Evolutionary conservation across 768 basidiomycete genomes (phyloP), one percentile per base, ranked within the genome.

Genomic region (Imleria badia): DNA sequence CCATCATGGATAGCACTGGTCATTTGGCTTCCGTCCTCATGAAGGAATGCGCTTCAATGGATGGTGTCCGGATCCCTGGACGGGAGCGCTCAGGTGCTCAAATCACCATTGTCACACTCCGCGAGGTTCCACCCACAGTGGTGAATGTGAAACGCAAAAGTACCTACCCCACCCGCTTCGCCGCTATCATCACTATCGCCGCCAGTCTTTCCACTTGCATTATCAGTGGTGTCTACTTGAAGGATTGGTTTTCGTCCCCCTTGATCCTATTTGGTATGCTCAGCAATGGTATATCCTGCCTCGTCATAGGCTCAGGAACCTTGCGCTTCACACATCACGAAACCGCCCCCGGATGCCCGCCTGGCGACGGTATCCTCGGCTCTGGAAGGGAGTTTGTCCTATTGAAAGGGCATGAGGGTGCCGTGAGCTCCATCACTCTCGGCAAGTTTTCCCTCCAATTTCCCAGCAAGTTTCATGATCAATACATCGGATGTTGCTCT

Each of bases 241-340:
- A 23, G 1, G 69, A 71, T 23, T 69, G 69, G 69, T 58, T 48
- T 40, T 56, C 62, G 19, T 66, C 61, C 29, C 30, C 58, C 11
- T 56, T 70, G 61, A 67, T 70, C 26, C 51, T 71, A 1, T 56
- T 60, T 15, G 69, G 69, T 3, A 67, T 71, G 11, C 4, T 70
- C 17, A 56, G 61, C 54, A 70, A 59, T 36, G 69, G 69, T 20
- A 6, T 67, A 29, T 56, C 69, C 14, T 67, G 68, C 52, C 54
- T 51, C 19, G 49, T 60, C 23, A 57, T 68, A 26, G 66, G 64
- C 33, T 60, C 54, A 2, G 69, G 57, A 19, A 44, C 34, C 20
- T 33, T 68, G 19, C 34, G 34, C 14, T 58, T 68, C 26, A 49
- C 19, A 22, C 60, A 55, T 34, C 58, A 58, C 22, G 43, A 33